Conservation (phyloP, 331 rosid genomes). For the Pyrus hybrid region DNA sequence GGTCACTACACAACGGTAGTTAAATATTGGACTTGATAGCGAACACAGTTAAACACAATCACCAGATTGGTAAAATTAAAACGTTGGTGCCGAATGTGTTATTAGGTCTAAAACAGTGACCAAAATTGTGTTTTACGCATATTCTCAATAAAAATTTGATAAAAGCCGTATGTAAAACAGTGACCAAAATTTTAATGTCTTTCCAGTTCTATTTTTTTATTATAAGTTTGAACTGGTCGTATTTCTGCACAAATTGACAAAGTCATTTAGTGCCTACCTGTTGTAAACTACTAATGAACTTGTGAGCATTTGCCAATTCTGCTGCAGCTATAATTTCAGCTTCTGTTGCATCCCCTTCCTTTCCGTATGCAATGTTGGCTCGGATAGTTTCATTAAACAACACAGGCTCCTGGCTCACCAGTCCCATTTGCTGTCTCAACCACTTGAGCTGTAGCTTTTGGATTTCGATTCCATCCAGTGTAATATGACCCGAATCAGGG, state of each 20-base stretch:
- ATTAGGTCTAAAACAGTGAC: neutral
- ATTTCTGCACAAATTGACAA: neutral
- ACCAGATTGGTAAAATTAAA: neutral
- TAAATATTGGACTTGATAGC: too few species aligned
- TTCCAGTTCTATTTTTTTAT: too few species aligned
- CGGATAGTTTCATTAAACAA: conserved; percentile 40
- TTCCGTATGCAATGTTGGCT: conserved; percentile 37
- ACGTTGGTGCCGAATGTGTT: neutral
- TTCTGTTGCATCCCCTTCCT: conserved; percentile 31
- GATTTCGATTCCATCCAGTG: conserved; percentile 36
- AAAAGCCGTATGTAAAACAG: too few species aligned
- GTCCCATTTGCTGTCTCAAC: conserved; percentile 43
- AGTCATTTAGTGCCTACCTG: conserved; percentile 6
- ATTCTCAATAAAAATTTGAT: too few species aligned
- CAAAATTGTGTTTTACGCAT: too few species aligned
- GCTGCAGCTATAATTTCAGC: conserved; percentile 39
- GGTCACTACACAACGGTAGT: too few species aligned
- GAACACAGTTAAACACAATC: neutral
- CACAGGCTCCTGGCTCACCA: conserved; percentile 49
- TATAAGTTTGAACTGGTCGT: too few species aligned
- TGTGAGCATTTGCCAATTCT: conserved; percentile 37
- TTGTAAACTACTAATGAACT: conserved; percentile 31
- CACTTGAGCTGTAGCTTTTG: conserved; percentile 27
- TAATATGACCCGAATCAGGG: conserved; percentile 34
- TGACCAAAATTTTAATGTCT: too few species aligned